Conservation (phyloP, 75 land plant genomes). For the Cryptomeria japonica region DNA sequence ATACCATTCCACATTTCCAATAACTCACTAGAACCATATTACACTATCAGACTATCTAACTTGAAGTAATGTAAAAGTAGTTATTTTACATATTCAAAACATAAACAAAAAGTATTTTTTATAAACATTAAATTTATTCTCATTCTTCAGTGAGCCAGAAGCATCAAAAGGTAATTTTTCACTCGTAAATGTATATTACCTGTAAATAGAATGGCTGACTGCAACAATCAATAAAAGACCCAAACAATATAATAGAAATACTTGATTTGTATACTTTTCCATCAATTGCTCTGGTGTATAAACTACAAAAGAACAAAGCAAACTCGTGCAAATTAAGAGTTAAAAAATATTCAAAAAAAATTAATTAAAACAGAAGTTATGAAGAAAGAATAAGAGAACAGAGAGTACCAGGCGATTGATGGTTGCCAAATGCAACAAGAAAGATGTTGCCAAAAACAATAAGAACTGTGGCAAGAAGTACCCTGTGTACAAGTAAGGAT, state of each 20-base stretch:
- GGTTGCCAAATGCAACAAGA: constrained; percentile 98
- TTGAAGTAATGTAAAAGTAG: not conserved
- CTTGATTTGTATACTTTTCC: constrained; percentile 75
- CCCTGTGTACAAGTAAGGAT: constrained; percentile 44
- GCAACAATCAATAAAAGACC: constrained; percentile 68
- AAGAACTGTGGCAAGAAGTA: constrained; percentile 79
- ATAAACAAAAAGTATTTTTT: not conserved
- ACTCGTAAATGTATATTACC: constrained; percentile 83
- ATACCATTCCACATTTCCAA: not conserved
- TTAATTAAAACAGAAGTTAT: not conserved
- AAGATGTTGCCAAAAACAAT: constrained; percentile 93
- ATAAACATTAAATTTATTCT: not conserved
- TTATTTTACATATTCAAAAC: constrained; percentile 1
- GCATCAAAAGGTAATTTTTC: not conserved
- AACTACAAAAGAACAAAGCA: constrained; percentile 47
- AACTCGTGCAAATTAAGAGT: not conserved
- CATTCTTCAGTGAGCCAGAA: not conserved
- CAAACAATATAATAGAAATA: constrained; percentile 81
- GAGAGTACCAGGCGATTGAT: constrained; percentile 78
- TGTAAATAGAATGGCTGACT: constrained; percentile 74
- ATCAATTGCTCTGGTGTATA: constrained; percentile 92
- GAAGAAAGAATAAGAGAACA: constrained; percentile 2
- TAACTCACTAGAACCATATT: not conserved
- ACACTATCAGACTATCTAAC: not conserved
- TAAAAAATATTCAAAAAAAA: not conserved